Evolutionary conservation across 2,329 filamentous ascomycete species (phyloP).

Genomic region (Xylaria sp.): DNA sequence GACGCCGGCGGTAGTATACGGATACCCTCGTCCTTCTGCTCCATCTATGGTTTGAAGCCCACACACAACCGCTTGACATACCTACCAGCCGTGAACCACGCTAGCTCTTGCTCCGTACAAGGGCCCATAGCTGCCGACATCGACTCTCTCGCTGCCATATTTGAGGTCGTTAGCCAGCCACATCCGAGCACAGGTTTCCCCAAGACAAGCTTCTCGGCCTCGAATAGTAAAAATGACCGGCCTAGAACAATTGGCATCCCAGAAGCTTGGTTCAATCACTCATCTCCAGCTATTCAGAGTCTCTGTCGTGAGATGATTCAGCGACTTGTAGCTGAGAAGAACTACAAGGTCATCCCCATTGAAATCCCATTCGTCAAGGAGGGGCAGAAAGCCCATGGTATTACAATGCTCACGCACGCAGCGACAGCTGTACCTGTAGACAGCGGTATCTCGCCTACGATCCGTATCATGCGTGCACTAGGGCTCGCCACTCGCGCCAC

Average conservation of each 20-base stretch:
- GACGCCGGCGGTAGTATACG: conserved; percentile 81
- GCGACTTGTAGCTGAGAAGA: conserved; percentile 62
- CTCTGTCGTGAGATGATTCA: conserved; percentile 59
- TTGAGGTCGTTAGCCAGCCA: conserved; percentile 73
- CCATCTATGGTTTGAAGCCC: conserved; percentile 78
- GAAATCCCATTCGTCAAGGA: conserved; percentile 67
- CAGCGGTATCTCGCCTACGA: conserved; percentile 62
- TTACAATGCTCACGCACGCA: conserved; percentile 76
- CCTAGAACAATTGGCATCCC: conserved; percentile 70
- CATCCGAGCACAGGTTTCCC: conserved; percentile 69
- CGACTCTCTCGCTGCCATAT: conserved; percentile 72
- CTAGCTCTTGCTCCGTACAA: conserved; percentile 64
- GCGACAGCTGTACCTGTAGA: conserved; percentile 59
- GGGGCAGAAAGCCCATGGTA: conserved; percentile 76
- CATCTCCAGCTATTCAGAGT: conserved; percentile 55
- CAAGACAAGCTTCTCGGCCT: conserved; percentile 1
- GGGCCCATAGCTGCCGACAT: conserved; percentile 76
- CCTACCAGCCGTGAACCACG: conserved; percentile 67
- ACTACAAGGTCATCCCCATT: conserved; percentile 66
- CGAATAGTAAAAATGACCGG: conserved; percentile 29
- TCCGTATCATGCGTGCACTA: conserved; percentile 59
- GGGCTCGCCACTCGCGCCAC: conserved; percentile 69
- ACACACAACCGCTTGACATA: conserved; percentile 73
- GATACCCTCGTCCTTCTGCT: conserved; percentile 75
- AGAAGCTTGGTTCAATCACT: conserved; percentile 68